These are phyloP conservation scores for Boehmeria nivea DNA, from an alignment of 306 rosid genomes.

Conservation along the genomic window DNA sequence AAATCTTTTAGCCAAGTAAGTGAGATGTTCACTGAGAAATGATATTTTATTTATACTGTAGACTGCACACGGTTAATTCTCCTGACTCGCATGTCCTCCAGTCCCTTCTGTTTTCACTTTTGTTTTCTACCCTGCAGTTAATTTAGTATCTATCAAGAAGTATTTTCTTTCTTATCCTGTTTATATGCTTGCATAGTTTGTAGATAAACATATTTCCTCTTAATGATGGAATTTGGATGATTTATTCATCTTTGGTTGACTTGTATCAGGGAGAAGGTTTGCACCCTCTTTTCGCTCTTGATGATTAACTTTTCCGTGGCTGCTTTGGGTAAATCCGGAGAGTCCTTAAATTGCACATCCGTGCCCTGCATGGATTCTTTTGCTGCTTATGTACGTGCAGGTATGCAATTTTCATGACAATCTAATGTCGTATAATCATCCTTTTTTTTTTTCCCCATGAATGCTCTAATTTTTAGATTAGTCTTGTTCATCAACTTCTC, in stretches of 20 bases:
- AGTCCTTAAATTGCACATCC: conserved; percentile 36
- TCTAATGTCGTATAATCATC: conserved; percentile 1
- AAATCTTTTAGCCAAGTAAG: conserved; percentile 50
- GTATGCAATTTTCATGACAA: conserved; percentile 29
- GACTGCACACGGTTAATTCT: no score
- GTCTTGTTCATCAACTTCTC: conserved; percentile 9
- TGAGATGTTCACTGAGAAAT: conserved; percentile 5
- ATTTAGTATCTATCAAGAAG: no score
- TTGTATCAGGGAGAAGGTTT: conserved; percentile 63
- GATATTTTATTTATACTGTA: no score
- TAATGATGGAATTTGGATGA: conserved; percentile 2
- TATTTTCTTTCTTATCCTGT: neutral
- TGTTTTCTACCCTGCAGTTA: neutral
- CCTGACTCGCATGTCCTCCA: no score
- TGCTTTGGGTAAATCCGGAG: conserved; percentile 41
- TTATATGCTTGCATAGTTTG: neutral
- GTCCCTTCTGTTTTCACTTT: neutral
- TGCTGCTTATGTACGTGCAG: conserved; percentile 44
- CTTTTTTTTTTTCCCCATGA: neutral
- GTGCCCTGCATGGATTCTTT: conserved; percentile 49
- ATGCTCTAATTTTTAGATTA: conserved; percentile 5
- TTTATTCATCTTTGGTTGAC: conserved; percentile 13
- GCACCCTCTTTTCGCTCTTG: conserved; percentile 55
- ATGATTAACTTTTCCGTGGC: conserved; percentile 49
- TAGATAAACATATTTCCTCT: neutral